Conservation (phyloP, 2,329 filamentous ascomycete genomes). For the Phoma sp. region DNA sequence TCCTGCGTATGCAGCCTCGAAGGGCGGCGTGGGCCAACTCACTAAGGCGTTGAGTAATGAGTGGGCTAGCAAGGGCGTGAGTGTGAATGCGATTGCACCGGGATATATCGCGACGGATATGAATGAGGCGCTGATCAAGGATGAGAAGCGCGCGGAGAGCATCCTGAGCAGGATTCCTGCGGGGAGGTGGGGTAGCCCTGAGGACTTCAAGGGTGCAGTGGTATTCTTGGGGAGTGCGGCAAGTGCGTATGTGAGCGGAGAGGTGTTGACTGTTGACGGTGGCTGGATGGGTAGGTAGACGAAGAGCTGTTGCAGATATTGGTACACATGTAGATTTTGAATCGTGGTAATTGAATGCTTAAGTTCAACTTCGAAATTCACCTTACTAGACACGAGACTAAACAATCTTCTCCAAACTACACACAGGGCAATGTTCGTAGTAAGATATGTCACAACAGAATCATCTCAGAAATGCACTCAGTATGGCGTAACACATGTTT, state of each 20-base stretch:
- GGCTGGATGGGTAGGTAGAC: constrained; percentile 87
- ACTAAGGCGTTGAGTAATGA: constrained; percentile 88
- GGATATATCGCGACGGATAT: constrained; percentile 95
- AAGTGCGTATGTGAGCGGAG: constrained; percentile 83
- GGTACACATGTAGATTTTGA: neutral
- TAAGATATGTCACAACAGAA: neutral
- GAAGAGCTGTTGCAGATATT: neutral
- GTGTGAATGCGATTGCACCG: constrained; percentile 87
- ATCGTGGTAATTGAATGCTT: neutral
- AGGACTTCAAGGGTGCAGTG: constrained; percentile 85
- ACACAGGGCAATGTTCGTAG: neutral
- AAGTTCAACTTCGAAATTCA: neutral
- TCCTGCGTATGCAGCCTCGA: constrained; percentile 84
- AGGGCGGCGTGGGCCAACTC: constrained; percentile 83
- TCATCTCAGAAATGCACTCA: neutral
- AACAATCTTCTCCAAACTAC: neutral
- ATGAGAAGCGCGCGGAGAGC: constrained; percentile 71
- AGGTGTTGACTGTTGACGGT: constrained; percentile 84
- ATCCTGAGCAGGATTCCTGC: constrained; percentile 85
- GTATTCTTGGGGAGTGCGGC: constrained; percentile 79
- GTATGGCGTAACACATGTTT: neutral
- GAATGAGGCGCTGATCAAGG: constrained; percentile 82
- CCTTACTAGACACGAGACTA: neutral
- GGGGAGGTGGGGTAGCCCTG: constrained; percentile 80
- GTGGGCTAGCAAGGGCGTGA: constrained; percentile 81